Evolutionary conservation across 352 stramenopile species (phyloP).

Genomic region (Pythium apleroticum): DNA sequence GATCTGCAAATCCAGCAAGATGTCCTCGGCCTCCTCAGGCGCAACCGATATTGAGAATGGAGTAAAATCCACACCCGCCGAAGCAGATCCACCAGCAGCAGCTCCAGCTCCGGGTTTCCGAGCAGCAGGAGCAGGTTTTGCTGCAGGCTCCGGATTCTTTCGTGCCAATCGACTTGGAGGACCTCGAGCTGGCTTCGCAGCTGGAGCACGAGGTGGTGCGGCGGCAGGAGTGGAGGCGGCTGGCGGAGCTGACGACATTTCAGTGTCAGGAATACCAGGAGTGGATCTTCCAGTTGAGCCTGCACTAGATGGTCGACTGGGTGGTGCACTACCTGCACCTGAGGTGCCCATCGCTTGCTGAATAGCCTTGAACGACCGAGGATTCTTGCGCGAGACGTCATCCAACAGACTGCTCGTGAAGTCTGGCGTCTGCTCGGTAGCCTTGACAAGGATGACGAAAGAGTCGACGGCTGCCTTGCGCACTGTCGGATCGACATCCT

Average conservation of each 20-base stretch:
- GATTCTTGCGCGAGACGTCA: constrained; percentile 67
- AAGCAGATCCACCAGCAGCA: constrained; percentile 6
- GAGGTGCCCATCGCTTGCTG: constrained; percentile 42
- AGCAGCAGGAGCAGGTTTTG: constrained; percentile 25
- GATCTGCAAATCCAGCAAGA: constrained; percentile 61
- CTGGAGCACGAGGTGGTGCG: not conserved
- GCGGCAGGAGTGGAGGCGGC: not conserved
- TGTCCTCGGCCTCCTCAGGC: constrained; percentile 64
- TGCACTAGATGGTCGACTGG: constrained; percentile 34
- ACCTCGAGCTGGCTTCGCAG: constrained; percentile 37
- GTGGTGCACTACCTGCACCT: constrained; percentile 24
- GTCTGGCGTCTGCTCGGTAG: constrained; percentile 40
- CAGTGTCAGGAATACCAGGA: constrained; percentile 22
- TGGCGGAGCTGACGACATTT: constrained; percentile 22
- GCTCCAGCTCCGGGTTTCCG: constrained; percentile 16
- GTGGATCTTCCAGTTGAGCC: constrained; percentile 21
- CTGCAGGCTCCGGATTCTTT: constrained; percentile 31
- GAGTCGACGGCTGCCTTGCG: constrained; percentile 73
- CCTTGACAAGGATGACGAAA: constrained; percentile 59
- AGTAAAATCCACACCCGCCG: constrained; percentile 51
- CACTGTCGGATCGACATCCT: constrained; percentile 80
- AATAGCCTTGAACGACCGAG: constrained; percentile 70
- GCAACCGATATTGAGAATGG: constrained; percentile 60
- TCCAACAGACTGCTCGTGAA: constrained; percentile 67
- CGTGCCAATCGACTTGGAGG: constrained; percentile 48